These are phyloP conservation scores for Oryza brachyantha DNA, from an alignment of 176 grass and related monocot species.

Conservation along the genomic window DNA sequence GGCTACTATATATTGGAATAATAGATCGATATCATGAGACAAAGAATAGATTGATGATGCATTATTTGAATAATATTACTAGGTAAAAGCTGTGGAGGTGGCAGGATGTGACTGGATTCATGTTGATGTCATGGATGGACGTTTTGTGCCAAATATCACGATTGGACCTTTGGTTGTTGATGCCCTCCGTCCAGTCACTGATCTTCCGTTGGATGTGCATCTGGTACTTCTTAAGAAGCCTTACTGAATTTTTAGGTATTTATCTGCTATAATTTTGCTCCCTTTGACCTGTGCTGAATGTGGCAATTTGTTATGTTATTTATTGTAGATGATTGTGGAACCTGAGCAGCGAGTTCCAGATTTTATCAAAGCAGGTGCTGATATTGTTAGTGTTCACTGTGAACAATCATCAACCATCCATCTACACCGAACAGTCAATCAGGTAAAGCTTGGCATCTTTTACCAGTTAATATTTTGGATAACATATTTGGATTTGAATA, in stretches of 20 bases:
- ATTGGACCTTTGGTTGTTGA: conserved; percentile 90
- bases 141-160: conserved; percentile 98
- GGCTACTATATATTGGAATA: neutral
- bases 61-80: neutral
- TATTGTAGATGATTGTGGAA: conserved; percentile 97
- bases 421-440: conserved; percentile 85
- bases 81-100: conserved; percentile 98
- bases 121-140: conserved; percentile 98
- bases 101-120: conserved; percentile 99
- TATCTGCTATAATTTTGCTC: neutral
- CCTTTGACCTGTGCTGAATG: conserved; percentile 1
- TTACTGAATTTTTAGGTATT: neutral
- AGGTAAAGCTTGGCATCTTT: conserved; percentile 34
- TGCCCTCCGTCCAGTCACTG: conserved; percentile 89
- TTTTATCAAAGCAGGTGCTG: conserved; percentile 98
- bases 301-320: conserved; percentile 27
- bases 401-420: conserved; percentile 94
- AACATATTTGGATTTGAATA: conserved; percentile 3
- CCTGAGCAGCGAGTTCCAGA: conserved; percentile 93
- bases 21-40: neutral
- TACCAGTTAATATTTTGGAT: neutral
- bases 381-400: conserved; percentile 99
- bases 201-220: conserved; percentile 98
- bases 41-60: neutral
- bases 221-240: conserved; percentile 58